phyloP scores from a whole-genome alignment of 169 alveolate genomes.

The Eimeria brunetti region DNA sequence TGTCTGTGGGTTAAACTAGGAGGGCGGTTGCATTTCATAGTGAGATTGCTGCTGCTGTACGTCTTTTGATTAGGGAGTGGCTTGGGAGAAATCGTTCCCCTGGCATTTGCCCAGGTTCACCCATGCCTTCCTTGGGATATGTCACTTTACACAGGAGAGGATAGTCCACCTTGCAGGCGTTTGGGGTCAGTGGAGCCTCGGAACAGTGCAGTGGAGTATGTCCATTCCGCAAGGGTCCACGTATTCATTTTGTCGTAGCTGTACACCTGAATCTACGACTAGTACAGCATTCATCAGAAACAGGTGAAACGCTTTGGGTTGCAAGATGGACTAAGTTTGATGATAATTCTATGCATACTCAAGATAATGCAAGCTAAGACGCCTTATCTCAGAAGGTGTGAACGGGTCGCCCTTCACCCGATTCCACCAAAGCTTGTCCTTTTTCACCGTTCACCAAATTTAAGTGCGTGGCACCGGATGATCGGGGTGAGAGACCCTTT shows the following conservation, averaged over 20 bases:
- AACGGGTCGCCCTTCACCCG: not conserved
- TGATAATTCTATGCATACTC: not conserved
- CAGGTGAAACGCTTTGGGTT: not conserved
- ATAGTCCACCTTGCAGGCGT: not conserved
- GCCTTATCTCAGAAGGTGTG: not conserved
- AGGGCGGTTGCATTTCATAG: not conserved
- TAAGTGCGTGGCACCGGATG: conserved; percentile 34
- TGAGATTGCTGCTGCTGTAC: not conserved
- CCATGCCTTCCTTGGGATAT: not conserved
- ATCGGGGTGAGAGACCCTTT: conserved; percentile 21
- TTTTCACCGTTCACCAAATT: not conserved
- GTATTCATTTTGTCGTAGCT: not conserved
- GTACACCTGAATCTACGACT: not conserved
- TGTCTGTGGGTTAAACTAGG: not conserved
- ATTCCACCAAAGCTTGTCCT: not conserved
- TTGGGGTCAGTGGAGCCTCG: not conserved
- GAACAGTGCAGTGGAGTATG: not conserved
- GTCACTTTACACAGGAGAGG: not conserved
- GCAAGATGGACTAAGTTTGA: not conserved
- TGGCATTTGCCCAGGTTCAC: not conserved
- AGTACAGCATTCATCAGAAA: not conserved
- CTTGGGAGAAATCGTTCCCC: not conserved
- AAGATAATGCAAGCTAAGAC: not conserved
- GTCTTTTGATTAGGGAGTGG: not conserved
- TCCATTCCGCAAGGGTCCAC: not conserved